These are phyloP conservation scores for Phytophthora pistaciae DNA, from an alignment of 352 stramenopile species.

Conservation along the genomic window DNA sequence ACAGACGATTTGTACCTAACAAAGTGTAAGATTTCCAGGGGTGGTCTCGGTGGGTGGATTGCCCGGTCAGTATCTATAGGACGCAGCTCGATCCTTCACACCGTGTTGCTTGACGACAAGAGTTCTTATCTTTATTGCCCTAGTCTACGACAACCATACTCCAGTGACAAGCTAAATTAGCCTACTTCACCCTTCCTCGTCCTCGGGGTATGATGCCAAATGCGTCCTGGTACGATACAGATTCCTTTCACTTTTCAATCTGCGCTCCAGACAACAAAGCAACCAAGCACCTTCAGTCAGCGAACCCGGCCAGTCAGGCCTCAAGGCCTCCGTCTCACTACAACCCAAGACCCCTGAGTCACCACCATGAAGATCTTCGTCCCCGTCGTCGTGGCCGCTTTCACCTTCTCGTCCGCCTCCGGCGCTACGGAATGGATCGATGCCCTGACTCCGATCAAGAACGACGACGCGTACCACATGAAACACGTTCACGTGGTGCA, in stretches of 20 bases:
- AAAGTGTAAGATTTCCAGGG: too few relatives aligned
- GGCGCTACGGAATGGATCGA: constrained; percentile 16
- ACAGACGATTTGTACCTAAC: too few relatives aligned
- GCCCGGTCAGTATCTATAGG: too few relatives aligned
- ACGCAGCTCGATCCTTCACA: too few relatives aligned
- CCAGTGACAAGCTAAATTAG: not conserved
- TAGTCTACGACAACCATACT: not conserved
- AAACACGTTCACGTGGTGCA: constrained; percentile 48
- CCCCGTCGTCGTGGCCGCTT: constrained; percentile 9
- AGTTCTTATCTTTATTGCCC: too few relatives aligned
- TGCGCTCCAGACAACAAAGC: constrained; percentile 6
- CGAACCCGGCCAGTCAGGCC: not conserved
- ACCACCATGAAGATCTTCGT: constrained; percentile 33
- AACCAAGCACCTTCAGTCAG: not conserved
- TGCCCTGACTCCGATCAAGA: constrained; percentile 11
- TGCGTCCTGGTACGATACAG: not conserved
- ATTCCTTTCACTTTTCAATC: constrained; percentile 2
- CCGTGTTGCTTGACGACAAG: too few relatives aligned
- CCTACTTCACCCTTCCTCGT: not conserved
- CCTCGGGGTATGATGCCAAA: not conserved
- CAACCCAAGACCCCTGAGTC: not conserved
- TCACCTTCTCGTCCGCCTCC: constrained; percentile 2
- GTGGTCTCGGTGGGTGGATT: too few relatives aligned
- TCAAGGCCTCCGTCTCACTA: not conserved
- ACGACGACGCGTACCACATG: constrained; percentile 38